A percentile compares a stretch with the other conserved stretches of the same genome.
These are phyloP conservation scores for Lycium barbarum DNA, from an alignment of 257 asterid genomes.

Conservation along the genomic window DNA sequence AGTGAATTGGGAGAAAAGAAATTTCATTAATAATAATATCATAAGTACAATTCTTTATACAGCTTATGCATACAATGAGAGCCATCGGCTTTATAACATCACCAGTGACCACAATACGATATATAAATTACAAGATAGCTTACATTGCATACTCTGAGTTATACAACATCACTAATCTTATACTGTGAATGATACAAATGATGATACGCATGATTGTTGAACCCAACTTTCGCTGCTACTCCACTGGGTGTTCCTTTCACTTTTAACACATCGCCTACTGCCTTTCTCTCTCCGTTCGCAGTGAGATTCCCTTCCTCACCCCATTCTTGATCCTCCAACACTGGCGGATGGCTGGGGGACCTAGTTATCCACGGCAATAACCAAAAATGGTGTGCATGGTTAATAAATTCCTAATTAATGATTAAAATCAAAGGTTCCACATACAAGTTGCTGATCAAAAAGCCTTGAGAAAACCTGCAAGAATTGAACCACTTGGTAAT, in stretches of 20 bases:
- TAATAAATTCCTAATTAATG: too few species aligned
- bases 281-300: slow-evolving; percentile 82
- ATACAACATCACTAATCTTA: slow-evolving; percentile 85
- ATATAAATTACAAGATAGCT: slow-evolving; percentile 46
- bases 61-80: slow-evolving; percentile 40
- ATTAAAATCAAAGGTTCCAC: too few species aligned
- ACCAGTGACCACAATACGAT: slow-evolving; percentile 43
- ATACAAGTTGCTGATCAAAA: too few species aligned
- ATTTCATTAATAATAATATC: slow-evolving; percentile 20
- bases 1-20: slow-evolving; percentile 1
- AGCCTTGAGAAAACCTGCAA: too few species aligned
- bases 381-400: too few species aligned
- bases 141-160: slow-evolving; percentile 54
- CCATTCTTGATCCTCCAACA: slow-evolving; percentile 77
- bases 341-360: slow-evolving; percentile 55
- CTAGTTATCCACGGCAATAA: slow-evolving; percentile 73
- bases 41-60: slow-evolving; percentile 52
- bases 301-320: slow-evolving; percentile 57
- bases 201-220: slow-evolving; percentile 67
- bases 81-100: slow-evolving; percentile 36
- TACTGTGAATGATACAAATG: slow-evolving; percentile 85
- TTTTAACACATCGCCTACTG: slow-evolving; percentile 61
- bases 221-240: slow-evolving; percentile 67
- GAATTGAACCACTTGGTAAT: too few species aligned
- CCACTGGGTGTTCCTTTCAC: slow-evolving; percentile 61